phyloP scores from a whole-genome alignment of 345 rosid genomes.

The Hevea brasiliensis region DNA sequence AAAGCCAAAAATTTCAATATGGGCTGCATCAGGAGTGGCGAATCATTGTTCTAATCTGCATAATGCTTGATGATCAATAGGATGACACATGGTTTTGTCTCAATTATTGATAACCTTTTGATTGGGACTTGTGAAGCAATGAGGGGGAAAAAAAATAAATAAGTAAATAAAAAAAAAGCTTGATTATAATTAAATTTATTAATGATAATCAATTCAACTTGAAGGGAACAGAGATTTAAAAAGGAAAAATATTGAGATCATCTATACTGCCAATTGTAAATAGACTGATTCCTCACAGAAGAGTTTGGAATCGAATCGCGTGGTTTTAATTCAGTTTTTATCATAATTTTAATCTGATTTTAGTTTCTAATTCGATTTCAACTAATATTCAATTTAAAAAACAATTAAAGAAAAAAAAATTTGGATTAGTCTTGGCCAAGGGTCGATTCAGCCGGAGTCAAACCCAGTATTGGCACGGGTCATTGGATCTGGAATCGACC shows the following conservation, averaged over 20 bases:
- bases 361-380: too few relatives aligned
- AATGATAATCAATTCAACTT: conserved; percentile 21
- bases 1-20: not conserved
- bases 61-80: not conserved
- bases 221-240: conserved; percentile 4
- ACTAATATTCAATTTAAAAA: too few relatives aligned
- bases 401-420: too few relatives aligned
- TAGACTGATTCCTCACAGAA: conserved; percentile 26
- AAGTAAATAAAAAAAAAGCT: not conserved
- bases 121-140: conserved; percentile 21
- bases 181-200: conserved; percentile 9
- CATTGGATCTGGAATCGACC: too few relatives aligned
- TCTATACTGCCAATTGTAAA: conserved; percentile 2
- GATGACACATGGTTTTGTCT: conserved; percentile 30
- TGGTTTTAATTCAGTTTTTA: too few relatives aligned
- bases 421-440: too few relatives aligned
- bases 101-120: conserved; percentile 34
- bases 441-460: too few relatives aligned
- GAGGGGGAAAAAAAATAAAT: not conserved
- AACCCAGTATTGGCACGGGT: too few relatives aligned
- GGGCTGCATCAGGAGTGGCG: not conserved
- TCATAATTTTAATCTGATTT: too few relatives aligned
- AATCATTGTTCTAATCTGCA: not conserved
- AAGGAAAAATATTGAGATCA: conserved; percentile 13
- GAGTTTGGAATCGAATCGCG: too few relatives aligned